phyloP scores from a whole-genome alignment of 371 early-diverging fungal genomes.

The Mucor indicus region DNA sequence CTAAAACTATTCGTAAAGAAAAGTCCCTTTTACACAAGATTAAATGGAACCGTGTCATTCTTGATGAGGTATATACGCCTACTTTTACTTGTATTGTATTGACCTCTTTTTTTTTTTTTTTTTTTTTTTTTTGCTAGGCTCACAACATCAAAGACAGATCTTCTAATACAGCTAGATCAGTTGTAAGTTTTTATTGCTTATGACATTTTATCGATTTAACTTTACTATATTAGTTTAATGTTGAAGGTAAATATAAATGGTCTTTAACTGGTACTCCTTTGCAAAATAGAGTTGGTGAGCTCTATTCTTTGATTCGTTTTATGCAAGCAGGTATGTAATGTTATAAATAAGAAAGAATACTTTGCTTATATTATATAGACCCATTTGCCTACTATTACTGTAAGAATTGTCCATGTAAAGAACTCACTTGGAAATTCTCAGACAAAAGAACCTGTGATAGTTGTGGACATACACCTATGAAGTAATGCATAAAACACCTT shows the following conservation, averaged over 20 bases:
- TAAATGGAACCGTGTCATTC: conserved; percentile 82
- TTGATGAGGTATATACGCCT: conserved; percentile 68
- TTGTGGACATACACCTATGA: conserved; percentile 80
- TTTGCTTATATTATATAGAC: conserved; percentile 24
- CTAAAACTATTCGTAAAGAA: conserved; percentile 51
- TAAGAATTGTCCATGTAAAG: conserved; percentile 80
- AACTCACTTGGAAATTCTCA: conserved; percentile 76
- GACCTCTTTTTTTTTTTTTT: background rate
- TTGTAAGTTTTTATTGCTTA: conserved; percentile 32
- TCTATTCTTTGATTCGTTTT: conserved; percentile 94
- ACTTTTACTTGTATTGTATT: background rate
- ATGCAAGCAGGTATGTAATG: conserved; percentile 47
- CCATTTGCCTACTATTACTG: conserved; percentile 89
- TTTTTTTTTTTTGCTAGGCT: conserved; percentile 45
- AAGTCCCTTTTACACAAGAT: conserved; percentile 71
- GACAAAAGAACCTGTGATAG: conserved; percentile 61
- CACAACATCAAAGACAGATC: conserved; percentile 95
- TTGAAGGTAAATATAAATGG: conserved; percentile 81
- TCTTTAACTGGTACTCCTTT: conserved; percentile 95
- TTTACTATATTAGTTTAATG: conserved; percentile 51
- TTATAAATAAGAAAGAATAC: background rate
- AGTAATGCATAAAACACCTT: too few species aligned
- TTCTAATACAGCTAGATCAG: conserved; percentile 85
- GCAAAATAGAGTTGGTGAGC: conserved; percentile 96
- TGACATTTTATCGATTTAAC: background rate